Conservation (phyloP, 768 basidiomycete species). For the Leucosporidium scottii region DNA sequence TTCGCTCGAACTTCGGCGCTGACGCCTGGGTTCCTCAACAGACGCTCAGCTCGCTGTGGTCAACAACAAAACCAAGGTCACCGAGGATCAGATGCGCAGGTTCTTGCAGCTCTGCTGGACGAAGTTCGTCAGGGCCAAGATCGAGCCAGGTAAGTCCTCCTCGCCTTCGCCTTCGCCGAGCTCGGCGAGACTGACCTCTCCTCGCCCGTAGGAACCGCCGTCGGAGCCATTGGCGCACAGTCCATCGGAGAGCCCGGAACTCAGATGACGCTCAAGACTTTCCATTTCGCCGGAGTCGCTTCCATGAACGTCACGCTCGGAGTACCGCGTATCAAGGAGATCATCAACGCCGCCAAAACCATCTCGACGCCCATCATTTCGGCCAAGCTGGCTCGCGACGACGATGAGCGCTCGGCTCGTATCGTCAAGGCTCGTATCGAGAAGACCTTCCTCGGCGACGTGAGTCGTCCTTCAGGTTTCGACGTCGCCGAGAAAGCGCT, state of each 20-base stretch:
- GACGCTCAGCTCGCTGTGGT: slow-evolving; percentile 61
- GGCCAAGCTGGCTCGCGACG: slow-evolving; percentile 75
- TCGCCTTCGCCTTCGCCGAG: not conserved
- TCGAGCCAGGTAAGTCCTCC: slow-evolving; percentile 70
- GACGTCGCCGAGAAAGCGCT: not conserved
- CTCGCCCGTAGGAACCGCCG: slow-evolving; percentile 69
- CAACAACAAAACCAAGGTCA: slow-evolving; percentile 87
- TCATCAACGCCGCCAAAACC: slow-evolving; percentile 95
- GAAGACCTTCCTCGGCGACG: slow-evolving; percentile 89
- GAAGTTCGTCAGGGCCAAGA: slow-evolving; percentile 88
- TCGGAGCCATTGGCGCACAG: slow-evolving; percentile 96
- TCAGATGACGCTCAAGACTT: slow-evolving; percentile 99
- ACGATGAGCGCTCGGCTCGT: slow-evolving; percentile 80
- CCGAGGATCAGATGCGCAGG: slow-evolving; percentile 62
- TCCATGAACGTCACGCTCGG: slow-evolving; percentile 99
- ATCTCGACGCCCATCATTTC: slow-evolving; percentile 99
- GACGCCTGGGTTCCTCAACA: slow-evolving; percentile 3
- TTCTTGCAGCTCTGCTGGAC: slow-evolving; percentile 86
- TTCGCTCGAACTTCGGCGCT: not conserved
- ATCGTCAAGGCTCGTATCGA: slow-evolving; percentile 96
- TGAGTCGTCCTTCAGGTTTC: slow-evolving; percentile 40
- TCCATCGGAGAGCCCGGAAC: slow-evolving; percentile 97
- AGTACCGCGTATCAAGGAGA: slow-evolving; percentile 99
- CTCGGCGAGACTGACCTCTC: not conserved
- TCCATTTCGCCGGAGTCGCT: slow-evolving; percentile 99